phyloP scores from a whole-genome alignment of 2,329 filamentous ascomycete species.

The Microthyrium microscopicum region DNA sequence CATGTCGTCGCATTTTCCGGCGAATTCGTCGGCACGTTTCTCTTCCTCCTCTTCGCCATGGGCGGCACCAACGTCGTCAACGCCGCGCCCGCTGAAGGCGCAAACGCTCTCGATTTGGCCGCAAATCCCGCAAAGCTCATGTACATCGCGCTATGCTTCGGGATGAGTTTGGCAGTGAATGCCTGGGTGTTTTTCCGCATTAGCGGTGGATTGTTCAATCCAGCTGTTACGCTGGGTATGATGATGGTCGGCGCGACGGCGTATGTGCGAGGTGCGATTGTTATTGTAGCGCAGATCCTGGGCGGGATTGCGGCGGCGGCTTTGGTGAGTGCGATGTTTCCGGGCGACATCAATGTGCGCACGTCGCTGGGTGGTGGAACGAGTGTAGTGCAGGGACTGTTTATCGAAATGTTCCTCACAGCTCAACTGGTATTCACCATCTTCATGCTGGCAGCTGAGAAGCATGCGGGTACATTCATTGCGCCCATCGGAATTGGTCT shows the following conservation, averaged over 20 bases:
- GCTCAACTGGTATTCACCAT: constrained; percentile 20
- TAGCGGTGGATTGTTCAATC: constrained; percentile 13
- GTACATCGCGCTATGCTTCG: constrained; percentile 15
- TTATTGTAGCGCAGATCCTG: constrained; percentile 18
- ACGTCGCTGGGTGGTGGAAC: constrained; percentile 26
- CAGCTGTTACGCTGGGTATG: constrained; percentile 20
- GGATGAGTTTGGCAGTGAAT: constrained; percentile 10
- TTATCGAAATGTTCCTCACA: constrained; percentile 34
- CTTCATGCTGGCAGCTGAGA: constrained; percentile 25
- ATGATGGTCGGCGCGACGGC: constrained; percentile 20
- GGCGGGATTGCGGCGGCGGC: constrained; percentile 24
- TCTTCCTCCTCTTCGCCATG: constrained; percentile 7
- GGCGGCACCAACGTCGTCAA: constrained; percentile 7
- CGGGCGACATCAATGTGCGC: constrained; percentile 25
- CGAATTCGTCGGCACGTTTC: neutral
- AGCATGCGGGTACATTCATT: constrained; percentile 25
- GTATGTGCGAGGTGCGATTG: constrained; percentile 16
- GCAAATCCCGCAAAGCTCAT: constrained; percentile 10
- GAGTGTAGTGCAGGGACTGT: constrained; percentile 27
- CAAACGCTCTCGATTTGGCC: constrained; percentile 2
- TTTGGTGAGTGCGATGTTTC: constrained; percentile 27
- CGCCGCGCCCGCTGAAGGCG: constrained; percentile 7
- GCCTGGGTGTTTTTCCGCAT: constrained; percentile 8
- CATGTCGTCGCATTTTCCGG: constrained; percentile 20
- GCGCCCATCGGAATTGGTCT: constrained; percentile 19